Evolutionary conservation across 202 grass and related monocot genomes (phyloP).

Genomic region (Cymbopogon flexuosus): DNA sequence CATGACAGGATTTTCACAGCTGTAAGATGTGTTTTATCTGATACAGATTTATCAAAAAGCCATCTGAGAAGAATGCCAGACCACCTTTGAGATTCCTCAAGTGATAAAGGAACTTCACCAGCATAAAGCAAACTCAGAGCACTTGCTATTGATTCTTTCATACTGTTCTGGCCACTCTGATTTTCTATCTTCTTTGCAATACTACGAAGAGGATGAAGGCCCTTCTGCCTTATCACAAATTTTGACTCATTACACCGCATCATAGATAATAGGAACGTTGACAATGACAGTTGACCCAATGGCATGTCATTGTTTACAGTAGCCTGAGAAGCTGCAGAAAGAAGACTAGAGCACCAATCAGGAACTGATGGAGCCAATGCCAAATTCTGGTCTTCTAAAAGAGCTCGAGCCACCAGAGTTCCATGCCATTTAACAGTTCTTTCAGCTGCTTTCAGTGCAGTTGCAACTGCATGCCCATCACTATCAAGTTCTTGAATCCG

Average conservation of each 20-base stretch:
- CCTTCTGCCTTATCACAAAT: conserved; percentile 69
- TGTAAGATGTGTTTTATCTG: conserved; percentile 52
- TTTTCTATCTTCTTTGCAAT: conserved; percentile 80
- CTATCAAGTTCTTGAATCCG: conserved; percentile 90
- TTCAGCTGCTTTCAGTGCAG: conserved; percentile 76
- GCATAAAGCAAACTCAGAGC: conserved; percentile 68
- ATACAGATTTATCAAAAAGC: conserved; percentile 84
- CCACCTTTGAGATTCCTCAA: conserved; percentile 93
- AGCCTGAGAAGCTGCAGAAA: conserved; percentile 88
- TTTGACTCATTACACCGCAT: conserved; percentile 71
- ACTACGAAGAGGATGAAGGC: conserved; percentile 72
- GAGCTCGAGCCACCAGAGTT: conserved; percentile 65
- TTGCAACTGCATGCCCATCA: conserved; percentile 69
- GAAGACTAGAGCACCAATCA: conserved; percentile 83
- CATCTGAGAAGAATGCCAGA: conserved; percentile 80
- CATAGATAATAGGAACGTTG: conserved; percentile 82
- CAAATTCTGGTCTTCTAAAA: conserved; percentile 71
- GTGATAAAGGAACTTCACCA: conserved; percentile 76
- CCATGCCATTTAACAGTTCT: conserved; percentile 98
- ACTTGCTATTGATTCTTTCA: conserved; percentile 71
- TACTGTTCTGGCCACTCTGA: conserved; percentile 54
- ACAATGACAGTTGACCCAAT: conserved; percentile 77
- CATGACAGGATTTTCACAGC: conserved; percentile 78
- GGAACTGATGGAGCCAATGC: conserved; percentile 60
- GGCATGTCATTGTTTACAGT: conserved; percentile 62